Evolutionary conservation across 129 eudicot genomes (phyloP).

Genomic region (Flaveria brownii): DNA sequence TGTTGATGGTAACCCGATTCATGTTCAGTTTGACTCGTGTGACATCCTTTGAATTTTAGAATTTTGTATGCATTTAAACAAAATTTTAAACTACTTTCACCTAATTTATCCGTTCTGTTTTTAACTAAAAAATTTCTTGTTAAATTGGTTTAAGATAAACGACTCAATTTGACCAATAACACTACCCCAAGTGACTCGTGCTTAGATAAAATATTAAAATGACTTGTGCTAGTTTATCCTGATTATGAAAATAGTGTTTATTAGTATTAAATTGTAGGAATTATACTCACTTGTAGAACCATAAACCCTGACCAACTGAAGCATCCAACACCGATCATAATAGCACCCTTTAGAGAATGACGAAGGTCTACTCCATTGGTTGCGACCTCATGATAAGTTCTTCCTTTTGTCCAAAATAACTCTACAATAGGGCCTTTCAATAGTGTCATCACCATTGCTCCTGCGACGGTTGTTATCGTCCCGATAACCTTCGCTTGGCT

Average conservation of each 20-base stretch:
- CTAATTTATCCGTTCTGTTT: no score
- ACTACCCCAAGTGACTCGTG: background rate
- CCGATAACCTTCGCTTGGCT: conserved; percentile 92
- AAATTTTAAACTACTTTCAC: no score
- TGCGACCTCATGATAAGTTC: conserved; percentile 17
- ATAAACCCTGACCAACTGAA: conserved; percentile 80
- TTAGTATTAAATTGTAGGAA: background rate
- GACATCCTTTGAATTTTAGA: no score
- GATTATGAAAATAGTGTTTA: no score
- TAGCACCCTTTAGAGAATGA: conserved; percentile 72
- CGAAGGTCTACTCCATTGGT: conserved; percentile 46
- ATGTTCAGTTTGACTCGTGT: no score
- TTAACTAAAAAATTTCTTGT: no score
- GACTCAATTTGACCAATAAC: background rate
- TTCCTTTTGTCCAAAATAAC: conserved; percentile 64
- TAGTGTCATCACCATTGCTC: conserved; percentile 95
- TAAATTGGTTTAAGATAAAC: no score
- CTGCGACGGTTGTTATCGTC: conserved; percentile 75
- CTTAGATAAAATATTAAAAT: background rate
- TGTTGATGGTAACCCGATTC: no score
- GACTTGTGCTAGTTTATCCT: no score
- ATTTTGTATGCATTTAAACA: no score
- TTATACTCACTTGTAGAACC: conserved; percentile 68
- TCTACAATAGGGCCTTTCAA: conserved; percentile 70
- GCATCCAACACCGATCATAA: conserved; percentile 49